These are phyloP conservation scores for Cupressus sempervirens DNA, from an alignment of 75 land plant genomes.

Conservation along the genomic window DNA sequence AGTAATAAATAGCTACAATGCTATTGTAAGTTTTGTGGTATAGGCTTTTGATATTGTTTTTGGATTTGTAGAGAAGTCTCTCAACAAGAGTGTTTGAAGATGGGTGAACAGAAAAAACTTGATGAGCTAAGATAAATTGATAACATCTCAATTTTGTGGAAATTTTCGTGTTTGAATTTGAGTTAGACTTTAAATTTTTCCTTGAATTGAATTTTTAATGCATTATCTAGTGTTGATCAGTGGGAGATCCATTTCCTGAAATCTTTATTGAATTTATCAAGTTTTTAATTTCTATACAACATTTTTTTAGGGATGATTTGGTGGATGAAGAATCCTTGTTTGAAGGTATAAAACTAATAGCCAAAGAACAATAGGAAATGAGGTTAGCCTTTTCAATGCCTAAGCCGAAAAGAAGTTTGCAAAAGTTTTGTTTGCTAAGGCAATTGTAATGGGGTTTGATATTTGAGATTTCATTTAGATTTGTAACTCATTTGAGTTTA, in stretches of 20 bases:
- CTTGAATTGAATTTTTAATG: background rate
- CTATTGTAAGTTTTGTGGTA: background rate
- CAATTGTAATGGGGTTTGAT: background rate
- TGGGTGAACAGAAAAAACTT: slow-evolving; percentile 83
- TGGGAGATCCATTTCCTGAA: background rate
- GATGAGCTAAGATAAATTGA: slow-evolving; percentile 69
- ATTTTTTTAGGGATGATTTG: slow-evolving; percentile 44
- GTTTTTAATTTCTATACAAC: background rate
- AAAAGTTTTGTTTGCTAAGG: background rate
- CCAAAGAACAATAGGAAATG: slow-evolving; percentile 64
- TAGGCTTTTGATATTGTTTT: background rate
- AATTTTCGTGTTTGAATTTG: background rate
- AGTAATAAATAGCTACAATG: background rate
- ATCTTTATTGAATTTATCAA: background rate
- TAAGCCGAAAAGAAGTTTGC: background rate
- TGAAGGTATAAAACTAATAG: slow-evolving; percentile 75
- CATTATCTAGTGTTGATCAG: background rate
- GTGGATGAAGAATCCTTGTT: slow-evolving; percentile 85
- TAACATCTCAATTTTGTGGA: background rate
- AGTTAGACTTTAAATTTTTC: background rate
- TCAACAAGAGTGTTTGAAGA: slow-evolving; percentile 83
- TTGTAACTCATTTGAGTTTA: background rate
- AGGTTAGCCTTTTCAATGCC: slow-evolving; percentile 31
- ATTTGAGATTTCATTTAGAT: background rate
- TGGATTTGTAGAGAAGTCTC: slow-evolving; percentile 63